phyloP scores from a whole-genome alignment of 116 monocot genomes.

The Phalaenopsis hybrid region DNA sequence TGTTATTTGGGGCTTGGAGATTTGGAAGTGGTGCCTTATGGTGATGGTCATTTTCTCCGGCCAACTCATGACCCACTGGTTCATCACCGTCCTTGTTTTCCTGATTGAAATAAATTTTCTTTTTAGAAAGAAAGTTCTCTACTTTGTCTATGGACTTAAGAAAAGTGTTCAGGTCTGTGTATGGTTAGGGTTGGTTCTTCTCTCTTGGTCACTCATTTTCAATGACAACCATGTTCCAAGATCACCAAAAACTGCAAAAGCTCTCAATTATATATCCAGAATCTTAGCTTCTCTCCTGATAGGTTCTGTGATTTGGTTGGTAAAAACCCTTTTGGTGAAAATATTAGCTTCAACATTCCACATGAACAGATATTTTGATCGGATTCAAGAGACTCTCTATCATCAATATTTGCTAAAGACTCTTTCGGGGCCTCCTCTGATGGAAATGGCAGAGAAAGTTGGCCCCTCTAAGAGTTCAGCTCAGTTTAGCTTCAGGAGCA shows the following conservation, averaged over 20 bases:
- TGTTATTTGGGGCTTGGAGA: conserved; percentile 67
- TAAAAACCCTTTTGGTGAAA: conserved; percentile 82
- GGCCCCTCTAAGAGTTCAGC: conserved; percentile 26
- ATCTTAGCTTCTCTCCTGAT: conserved; percentile 47
- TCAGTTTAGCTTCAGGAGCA: conserved; percentile 46
- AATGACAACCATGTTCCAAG: conserved; percentile 34
- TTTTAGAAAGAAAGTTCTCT: conserved; percentile 75
- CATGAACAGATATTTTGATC: conserved; percentile 77
- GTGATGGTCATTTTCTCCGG: conserved; percentile 60
- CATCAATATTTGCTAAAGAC: conserved; percentile 81
- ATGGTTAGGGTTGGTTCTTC: conserved; percentile 60
- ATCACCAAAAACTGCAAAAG: conserved; percentile 35
- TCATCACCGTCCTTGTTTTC: conserved; percentile 49
- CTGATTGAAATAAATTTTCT: conserved; percentile 76
- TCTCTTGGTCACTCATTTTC: conserved; percentile 72
- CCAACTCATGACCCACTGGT: conserved; percentile 49
- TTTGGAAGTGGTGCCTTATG: conserved; percentile 96
- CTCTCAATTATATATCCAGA: conserved; percentile 46
- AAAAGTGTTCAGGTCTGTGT: conserved; percentile 56
- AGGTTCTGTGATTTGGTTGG: conserved; percentile 74
- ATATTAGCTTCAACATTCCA: conserved; percentile 79
- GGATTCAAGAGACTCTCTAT: conserved; percentile 78
- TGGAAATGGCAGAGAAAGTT: conserved; percentile 53
- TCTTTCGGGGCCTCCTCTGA: conserved; percentile 71
- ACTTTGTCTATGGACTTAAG: conserved; percentile 79